phyloP scores from a whole-genome alignment of 2,329 filamentous ascomycete genomes.

The Pseudogymnoascus sp. region DNA sequence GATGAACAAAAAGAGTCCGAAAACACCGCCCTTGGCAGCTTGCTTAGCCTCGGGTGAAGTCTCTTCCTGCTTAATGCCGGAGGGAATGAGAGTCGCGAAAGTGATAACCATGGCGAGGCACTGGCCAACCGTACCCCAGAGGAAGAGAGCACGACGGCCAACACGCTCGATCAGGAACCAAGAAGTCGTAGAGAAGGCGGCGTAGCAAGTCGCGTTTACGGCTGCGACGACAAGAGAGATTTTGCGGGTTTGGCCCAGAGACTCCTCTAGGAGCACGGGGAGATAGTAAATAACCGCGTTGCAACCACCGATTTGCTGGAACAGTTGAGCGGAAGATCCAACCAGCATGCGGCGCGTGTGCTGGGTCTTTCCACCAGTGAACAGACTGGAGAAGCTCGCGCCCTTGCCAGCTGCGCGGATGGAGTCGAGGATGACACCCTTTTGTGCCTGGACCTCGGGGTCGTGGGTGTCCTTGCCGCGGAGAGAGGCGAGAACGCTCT shows the following conservation, averaged over 20 bases:
- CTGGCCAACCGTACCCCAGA: conserved; percentile 28
- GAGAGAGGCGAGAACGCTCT: conserved; percentile 14
- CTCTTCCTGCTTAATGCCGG: neutral
- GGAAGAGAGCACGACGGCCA: conserved; percentile 61
- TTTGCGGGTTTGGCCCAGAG: neutral
- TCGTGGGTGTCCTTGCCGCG: conserved; percentile 31
- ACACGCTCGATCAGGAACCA: conserved; percentile 43
- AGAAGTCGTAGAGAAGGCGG: conserved; percentile 35
- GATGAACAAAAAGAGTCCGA: neutral
- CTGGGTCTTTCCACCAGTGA: conserved; percentile 42
- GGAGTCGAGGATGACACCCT: conserved; percentile 45
- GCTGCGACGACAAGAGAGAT: neutral
- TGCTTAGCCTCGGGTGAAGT: neutral
- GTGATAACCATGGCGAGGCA: conserved; percentile 4
- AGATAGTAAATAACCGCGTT: conserved; percentile 33
- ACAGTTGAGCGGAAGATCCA: conserved; percentile 30
- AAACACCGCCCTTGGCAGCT: neutral
- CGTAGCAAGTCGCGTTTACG: conserved; percentile 34
- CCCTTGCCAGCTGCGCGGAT: conserved; percentile 34
- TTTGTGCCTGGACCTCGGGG: conserved; percentile 42
- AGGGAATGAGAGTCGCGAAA: neutral
- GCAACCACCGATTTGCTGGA: conserved; percentile 40
- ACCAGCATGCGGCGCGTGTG: conserved; percentile 39
- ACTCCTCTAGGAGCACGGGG: neutral
- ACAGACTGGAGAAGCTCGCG: conserved; percentile 32